A percentile compares a stretch with the other conserved stretches of the same genome.
These are phyloP conservation scores for Ascochyta pisi DNA, from an alignment of 2,329 filamentous ascomycete species.

Conservation along the genomic window DNA sequence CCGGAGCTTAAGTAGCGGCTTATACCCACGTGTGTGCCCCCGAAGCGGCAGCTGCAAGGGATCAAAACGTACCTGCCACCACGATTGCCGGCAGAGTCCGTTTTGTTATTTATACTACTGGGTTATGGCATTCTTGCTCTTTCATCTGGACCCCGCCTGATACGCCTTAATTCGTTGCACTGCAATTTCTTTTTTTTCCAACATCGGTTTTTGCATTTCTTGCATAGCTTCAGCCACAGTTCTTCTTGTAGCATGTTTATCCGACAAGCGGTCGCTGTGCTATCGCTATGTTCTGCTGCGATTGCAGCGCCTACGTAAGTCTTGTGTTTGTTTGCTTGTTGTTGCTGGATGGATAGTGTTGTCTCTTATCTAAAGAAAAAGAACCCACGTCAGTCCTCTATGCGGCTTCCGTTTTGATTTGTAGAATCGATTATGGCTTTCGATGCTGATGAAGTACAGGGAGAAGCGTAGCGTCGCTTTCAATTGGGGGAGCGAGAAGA, in stretches of 20 bases:
- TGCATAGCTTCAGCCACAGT: slow-evolving; percentile 18
- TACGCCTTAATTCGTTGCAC: no score
- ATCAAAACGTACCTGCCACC: slow-evolving; percentile 1
- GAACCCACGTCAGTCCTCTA: neutral
- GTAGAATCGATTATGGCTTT: neutral
- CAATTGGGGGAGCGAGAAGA: slow-evolving; percentile 57
- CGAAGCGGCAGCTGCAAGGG: slow-evolving; percentile 12
- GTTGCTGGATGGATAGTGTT: neutral
- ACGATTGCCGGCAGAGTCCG: neutral
- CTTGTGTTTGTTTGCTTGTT: slow-evolving; percentile 1
- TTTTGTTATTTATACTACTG: slow-evolving; percentile 4
- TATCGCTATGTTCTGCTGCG: slow-evolving; percentile 32
- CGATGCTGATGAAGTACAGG: slow-evolving; percentile 27
- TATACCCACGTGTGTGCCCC: slow-evolving; percentile 8
- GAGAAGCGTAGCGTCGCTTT: slow-evolving; percentile 51
- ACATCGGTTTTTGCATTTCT: neutral
- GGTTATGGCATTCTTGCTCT: neutral
- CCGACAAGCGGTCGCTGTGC: slow-evolving; percentile 26
- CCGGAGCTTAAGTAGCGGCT: neutral
- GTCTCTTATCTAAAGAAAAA: neutral
- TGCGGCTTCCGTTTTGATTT: neutral
- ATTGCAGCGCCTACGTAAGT: slow-evolving; percentile 45
- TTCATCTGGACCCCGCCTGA: no score
- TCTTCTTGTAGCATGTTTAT: slow-evolving; percentile 37
- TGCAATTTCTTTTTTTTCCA: neutral